These are phyloP conservation scores for Eucalyptus victrix DNA, from an alignment of 345 rosid genomes.

Conservation along the genomic window DNA sequence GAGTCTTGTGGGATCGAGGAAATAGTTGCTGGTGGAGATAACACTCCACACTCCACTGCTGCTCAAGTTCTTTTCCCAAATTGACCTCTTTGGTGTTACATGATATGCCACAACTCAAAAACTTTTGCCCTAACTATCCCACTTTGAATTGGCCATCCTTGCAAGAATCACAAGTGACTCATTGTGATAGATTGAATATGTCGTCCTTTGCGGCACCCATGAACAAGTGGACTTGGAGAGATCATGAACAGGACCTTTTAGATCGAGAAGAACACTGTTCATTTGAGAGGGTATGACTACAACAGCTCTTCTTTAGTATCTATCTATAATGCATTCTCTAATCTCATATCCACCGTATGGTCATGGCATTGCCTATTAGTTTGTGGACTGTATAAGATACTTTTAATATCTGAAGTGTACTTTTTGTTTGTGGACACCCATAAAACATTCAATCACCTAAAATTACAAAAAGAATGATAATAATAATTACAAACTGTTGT, in stretches of 20 bases:
- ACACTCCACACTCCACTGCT: neutral
- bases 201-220: neutral
- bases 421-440: neutral
- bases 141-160: neutral
- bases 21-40: neutral
- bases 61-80: neutral
- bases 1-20: neutral
- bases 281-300: neutral
- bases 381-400: rapidly evolving
- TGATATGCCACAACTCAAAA: neutral
- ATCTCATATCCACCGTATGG: neutral
- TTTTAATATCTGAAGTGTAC: neutral
- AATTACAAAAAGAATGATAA: neutral
- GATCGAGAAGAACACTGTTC: neutral
- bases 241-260: neutral
- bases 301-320: rapidly evolving
- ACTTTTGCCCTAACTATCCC: neutral
- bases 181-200: neutral
- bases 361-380: neutral
- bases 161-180: neutral
- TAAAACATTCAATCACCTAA: neutral
- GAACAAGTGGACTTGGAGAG: neutral
- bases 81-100: neutral
- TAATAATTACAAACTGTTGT: neutral
- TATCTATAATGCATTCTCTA: neutral